These are phyloP conservation scores for Tetradesmus obliquus DNA, from an alignment of 139 green algal genomes.

Conservation along the genomic window DNA sequence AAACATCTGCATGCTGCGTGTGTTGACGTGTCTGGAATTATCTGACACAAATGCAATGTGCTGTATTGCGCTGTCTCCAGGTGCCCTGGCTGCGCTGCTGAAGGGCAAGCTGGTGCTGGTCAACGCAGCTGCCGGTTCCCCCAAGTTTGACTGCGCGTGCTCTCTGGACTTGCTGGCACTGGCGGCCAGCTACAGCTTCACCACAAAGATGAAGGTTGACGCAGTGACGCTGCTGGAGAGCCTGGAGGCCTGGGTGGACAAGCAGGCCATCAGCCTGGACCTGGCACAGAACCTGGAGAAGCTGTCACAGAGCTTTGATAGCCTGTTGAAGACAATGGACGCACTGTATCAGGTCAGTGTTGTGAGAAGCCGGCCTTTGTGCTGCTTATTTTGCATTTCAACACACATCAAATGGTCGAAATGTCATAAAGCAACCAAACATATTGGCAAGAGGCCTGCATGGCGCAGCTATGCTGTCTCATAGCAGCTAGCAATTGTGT, in stretches of 20 bases:
- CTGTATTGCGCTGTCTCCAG: background rate
- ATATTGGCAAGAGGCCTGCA: too few relatives aligned
- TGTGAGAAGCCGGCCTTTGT: constrained; percentile 7
- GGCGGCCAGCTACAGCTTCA: constrained; percentile 64
- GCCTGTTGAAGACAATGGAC: constrained; percentile 86
- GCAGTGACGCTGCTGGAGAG: constrained; percentile 61
- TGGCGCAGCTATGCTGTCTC: too few relatives aligned
- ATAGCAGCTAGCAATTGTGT: too few relatives aligned
- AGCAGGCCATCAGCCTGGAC: constrained; percentile 76
- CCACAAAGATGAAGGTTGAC: constrained; percentile 63
- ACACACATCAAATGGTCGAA: background rate
- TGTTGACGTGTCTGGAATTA: background rate
- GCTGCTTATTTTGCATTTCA: background rate
- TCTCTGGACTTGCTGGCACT: constrained; percentile 72
- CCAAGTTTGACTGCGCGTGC: constrained; percentile 73
- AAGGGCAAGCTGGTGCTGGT: constrained; percentile 66
- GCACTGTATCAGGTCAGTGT: constrained; percentile 66
- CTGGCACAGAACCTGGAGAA: constrained; percentile 61
- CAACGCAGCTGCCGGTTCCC: constrained; percentile 64
- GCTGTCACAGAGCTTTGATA: constrained; percentile 55
- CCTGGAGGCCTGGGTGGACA: constrained; percentile 76
- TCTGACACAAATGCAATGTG: background rate
- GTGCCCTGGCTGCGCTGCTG: constrained; percentile 19
- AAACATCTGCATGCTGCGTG: background rate
- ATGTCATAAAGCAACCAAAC: background rate